Percentiles rank a stretch among this genome's conserved stretches.
These are phyloP conservation scores for Boletus semigastroideus DNA, from an alignment of 1,284 basidiomycete species.

Conservation along the genomic window DNA sequence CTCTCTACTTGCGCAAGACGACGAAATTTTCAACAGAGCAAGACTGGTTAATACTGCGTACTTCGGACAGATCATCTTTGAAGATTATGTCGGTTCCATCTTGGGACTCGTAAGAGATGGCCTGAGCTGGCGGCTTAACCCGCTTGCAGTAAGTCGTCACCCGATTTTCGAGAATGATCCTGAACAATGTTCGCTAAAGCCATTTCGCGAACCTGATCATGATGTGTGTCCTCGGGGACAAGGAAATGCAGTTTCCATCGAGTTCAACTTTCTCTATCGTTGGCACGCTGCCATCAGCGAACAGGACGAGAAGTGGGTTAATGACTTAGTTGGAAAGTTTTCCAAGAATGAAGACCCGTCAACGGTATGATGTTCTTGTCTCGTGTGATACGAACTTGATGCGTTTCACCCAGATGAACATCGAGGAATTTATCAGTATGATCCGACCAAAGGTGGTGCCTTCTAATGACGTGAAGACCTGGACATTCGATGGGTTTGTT, in stretches of 20 bases:
- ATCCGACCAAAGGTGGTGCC: constrained; percentile 39
- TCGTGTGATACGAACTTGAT: constrained; percentile 8
- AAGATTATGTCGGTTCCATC: constrained; percentile 68
- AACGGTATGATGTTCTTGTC: constrained; percentile 31
- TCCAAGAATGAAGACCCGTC: constrained; percentile 44
- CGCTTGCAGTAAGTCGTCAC: constrained; percentile 39
- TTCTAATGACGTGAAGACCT: constrained; percentile 38
- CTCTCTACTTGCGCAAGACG: constrained; percentile 50
- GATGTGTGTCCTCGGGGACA: constrained; percentile 52
- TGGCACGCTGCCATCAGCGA: constrained; percentile 73
- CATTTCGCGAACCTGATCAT: constrained; percentile 26
- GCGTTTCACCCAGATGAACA: constrained; percentile 37
- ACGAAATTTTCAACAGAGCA: constrained; percentile 75
- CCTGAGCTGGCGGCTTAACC: constrained; percentile 46
- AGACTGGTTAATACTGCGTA: constrained; percentile 73
- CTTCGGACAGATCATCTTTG: constrained; percentile 65
- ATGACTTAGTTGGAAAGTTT: constrained; percentile 44
- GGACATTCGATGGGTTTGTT: constrained; percentile 56
- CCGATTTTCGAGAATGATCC: not conserved
- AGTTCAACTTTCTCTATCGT: constrained; percentile 73
- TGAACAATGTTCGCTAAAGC: constrained; percentile 5
- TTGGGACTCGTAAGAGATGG: constrained; percentile 50
- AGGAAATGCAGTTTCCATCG: constrained; percentile 72
- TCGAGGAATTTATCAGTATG: constrained; percentile 42
- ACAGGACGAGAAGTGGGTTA: constrained; percentile 62